These are phyloP conservation scores for Bertia moriformis DNA, from an alignment of 2,329 filamentous ascomycete species.

Conservation along the genomic window DNA sequence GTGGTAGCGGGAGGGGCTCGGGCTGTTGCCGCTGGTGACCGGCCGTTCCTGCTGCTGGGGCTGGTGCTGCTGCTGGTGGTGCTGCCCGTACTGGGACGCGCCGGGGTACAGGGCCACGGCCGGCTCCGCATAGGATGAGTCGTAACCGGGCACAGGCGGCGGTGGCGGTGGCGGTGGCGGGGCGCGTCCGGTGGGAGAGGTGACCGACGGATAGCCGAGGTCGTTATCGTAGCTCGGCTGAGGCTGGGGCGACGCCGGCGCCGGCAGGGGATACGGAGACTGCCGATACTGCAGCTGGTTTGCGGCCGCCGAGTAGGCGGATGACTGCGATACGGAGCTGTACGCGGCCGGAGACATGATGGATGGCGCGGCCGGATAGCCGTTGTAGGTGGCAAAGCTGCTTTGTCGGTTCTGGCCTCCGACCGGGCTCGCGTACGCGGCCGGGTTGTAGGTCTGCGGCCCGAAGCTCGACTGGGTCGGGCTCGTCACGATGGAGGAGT, in stretches of 20 bases:
- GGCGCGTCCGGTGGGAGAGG: neutral
- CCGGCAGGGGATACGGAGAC: no score
- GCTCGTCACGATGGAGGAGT: neutral
- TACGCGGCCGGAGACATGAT: no score
- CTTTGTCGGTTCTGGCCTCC: no score
- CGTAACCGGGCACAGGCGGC: slow-evolving; percentile 5
- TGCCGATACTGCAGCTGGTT: no score
- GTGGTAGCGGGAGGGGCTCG: neutral
- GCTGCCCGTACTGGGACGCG: neutral
- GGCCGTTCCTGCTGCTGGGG: neutral
- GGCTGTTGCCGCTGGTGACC: neutral
- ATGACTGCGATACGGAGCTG: no score
- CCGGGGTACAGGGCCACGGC: no score
- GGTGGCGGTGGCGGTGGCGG: neutral
- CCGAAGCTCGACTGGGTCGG: slow-evolving; percentile 23
- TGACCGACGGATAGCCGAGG: neutral
- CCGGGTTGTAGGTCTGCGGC: slow-evolving; percentile 41
- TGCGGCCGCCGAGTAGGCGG: no score
- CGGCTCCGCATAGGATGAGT: slow-evolving; percentile 10
- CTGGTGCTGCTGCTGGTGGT: neutral
- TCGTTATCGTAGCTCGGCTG: neutral
- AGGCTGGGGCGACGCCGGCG: slow-evolving; percentile 7
- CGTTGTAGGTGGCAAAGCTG: no score
- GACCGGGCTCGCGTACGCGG: slow-evolving; percentile 37
- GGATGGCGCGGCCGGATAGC: no score